Evolutionary conservation across 2,329 filamentous ascomycete genomes (phyloP).

Genomic region (Cladophialophora immunda): DNA sequence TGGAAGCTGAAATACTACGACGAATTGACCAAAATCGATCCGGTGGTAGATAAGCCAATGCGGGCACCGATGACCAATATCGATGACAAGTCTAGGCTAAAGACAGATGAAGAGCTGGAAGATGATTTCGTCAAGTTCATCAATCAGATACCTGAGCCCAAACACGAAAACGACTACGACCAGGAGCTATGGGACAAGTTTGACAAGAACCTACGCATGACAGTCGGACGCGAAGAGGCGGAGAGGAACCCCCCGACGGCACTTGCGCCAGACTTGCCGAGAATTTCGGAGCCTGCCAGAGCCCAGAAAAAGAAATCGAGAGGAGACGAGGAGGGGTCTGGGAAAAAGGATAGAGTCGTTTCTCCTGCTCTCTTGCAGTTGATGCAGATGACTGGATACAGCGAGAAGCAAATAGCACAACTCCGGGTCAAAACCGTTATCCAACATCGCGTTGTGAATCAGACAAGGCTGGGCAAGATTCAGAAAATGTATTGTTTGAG

Average conservation of each 20-base stretch:
- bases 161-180: slow-evolving; percentile 44
- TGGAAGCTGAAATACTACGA: slow-evolving; percentile 80
- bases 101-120: slow-evolving; percentile 68
- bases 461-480: slow-evolving; percentile 96
- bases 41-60: slow-evolving; percentile 77
- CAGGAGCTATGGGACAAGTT: slow-evolving; percentile 36
- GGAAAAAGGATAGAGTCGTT: slow-evolving; percentile 21
- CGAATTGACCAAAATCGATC: slow-evolving; percentile 79
- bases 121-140: slow-evolving; percentile 62
- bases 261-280: slow-evolving; percentile 62
- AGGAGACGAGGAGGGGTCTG: slow-evolving; percentile 41
- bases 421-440: slow-evolving; percentile 78
- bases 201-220: slow-evolving; percentile 55
- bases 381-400: slow-evolving; percentile 66
- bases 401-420: slow-evolving; percentile 54
- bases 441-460: slow-evolving; percentile 79
- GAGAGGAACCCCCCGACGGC: slow-evolving; percentile 59
- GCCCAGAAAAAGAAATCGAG: slow-evolving; percentile 41
- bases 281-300: slow-evolving; percentile 48
- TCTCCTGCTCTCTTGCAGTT: slow-evolving; percentile 56
- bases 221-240: slow-evolving; percentile 59
- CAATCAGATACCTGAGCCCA: slow-evolving; percentile 32
- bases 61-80: slow-evolving; percentile 59
- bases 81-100: slow-evolving; percentile 67
- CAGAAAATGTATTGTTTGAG: slow-evolving; percentile 76